Conservation (phyloP, 495 filamentous ascomycete species). For the Aspergillus heteromorphus region DNA sequence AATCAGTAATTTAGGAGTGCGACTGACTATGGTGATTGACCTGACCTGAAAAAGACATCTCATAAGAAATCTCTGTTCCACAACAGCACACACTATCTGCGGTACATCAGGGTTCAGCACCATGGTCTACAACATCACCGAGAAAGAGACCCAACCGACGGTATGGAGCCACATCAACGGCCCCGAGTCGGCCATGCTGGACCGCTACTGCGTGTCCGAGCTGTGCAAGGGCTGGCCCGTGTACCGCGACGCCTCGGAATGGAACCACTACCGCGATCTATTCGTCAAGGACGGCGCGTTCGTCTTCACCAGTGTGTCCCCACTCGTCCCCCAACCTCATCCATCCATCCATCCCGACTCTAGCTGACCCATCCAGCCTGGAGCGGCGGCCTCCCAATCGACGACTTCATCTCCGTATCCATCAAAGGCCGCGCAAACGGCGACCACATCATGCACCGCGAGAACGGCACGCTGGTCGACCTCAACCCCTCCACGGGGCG, state of each 20-base stretch:
- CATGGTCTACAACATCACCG: slow-evolving; percentile 9
- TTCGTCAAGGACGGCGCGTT: slow-evolving; percentile 15
- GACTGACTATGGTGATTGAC: too few relatives aligned
- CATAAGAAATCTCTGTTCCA: too few relatives aligned
- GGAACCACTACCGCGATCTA: slow-evolving; percentile 20
- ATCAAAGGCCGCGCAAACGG: slow-evolving; percentile 16
- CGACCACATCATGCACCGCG: slow-evolving; percentile 18
- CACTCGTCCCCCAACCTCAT: background rate
- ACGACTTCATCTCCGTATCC: slow-evolving; percentile 21
- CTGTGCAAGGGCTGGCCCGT: slow-evolving; percentile 10
- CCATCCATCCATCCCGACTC: too few relatives aligned
- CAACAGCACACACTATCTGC: too few relatives aligned
- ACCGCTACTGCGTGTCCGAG: slow-evolving; percentile 7
- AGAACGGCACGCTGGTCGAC: slow-evolving; percentile 19
- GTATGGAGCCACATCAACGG: slow-evolving; percentile 6
- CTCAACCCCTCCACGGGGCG: slow-evolving; percentile 16
- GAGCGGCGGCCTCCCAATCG: slow-evolving; percentile 6
- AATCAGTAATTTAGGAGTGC: too few relatives aligned
- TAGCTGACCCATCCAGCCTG: background rate
- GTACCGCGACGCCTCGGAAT: slow-evolving; percentile 24
- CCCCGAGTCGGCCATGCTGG: background rate
- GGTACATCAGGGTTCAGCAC: too few relatives aligned
- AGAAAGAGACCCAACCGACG: slow-evolving; percentile 4
- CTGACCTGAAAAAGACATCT: too few relatives aligned
- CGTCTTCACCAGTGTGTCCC: slow-evolving; percentile 18